Conservation (phyloP, 371 early-diverging fungal species). For the Globomyces sp. region DNA sequence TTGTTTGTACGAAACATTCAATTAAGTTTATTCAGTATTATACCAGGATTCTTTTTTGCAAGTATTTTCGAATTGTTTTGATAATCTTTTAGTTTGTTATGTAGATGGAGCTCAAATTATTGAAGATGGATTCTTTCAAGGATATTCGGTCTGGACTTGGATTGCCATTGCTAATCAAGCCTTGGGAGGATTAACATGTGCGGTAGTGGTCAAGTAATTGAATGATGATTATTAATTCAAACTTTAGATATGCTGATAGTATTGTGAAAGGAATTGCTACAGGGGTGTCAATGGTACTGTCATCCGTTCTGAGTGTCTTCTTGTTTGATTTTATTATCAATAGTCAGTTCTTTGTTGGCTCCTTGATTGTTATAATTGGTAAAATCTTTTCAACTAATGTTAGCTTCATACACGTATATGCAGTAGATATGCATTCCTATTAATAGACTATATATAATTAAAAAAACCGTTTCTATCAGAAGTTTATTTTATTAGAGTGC, state of each 20-base stretch:
- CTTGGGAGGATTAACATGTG: constrained; percentile 81
- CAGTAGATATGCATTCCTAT: too few relatives aligned
- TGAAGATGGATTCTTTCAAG: constrained; percentile 74
- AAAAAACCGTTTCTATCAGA: too few relatives aligned
- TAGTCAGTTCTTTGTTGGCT: constrained; percentile 65
- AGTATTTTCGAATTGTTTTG: background rate
- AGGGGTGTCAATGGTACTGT: constrained; percentile 80
- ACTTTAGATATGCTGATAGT: constrained; percentile 70
- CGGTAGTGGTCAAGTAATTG: constrained; percentile 64
- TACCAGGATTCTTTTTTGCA: constrained; percentile 27
- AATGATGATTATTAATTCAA: background rate
- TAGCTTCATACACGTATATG: background rate
- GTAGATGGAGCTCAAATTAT: constrained; percentile 66
- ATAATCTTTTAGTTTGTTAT: constrained; percentile 31
- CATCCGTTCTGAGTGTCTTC: constrained; percentile 63
- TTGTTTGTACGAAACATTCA: constrained; percentile 87
- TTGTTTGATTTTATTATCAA: constrained; percentile 73
- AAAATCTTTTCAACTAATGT: constrained; percentile 1
- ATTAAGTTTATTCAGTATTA: constrained; percentile 39
- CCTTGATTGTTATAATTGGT: constrained; percentile 29
- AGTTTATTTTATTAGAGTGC: too few relatives aligned
- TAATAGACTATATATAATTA: too few relatives aligned
- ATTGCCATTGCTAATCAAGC: constrained; percentile 76
- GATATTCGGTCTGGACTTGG: constrained; percentile 69
- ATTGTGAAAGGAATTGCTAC: constrained; percentile 88